Conservation (phyloP, 169 alveolate genomes). For the Neospora caninum region DNA sequence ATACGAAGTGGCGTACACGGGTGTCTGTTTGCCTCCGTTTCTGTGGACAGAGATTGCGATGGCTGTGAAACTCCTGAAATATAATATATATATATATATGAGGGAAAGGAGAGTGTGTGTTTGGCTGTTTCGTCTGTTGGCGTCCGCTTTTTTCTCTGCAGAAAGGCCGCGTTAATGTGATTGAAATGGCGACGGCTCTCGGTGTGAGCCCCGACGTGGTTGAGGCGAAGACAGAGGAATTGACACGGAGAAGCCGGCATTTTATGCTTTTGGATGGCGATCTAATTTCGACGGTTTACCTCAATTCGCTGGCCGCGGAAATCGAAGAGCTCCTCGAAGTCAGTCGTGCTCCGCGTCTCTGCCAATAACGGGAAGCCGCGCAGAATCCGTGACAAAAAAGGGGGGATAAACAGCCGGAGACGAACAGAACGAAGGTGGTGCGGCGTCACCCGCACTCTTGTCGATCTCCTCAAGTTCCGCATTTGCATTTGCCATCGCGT, state of each 20-base stretch:
- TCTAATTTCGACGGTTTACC: not conserved
- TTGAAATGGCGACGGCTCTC: not conserved
- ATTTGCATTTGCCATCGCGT: no score
- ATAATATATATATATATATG: no score
- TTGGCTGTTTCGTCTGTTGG: not conserved
- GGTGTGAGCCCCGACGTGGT: constrained; percentile 30
- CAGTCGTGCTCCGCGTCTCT: not conserved
- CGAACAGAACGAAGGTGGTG: no score
- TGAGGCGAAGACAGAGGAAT: constrained; percentile 13
- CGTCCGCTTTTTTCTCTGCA: not conserved
- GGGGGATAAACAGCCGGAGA: no score
- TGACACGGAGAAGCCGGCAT: not conserved
- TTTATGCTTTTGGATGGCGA: constrained; percentile 44
- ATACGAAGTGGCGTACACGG: not conserved
- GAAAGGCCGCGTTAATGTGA: constrained; percentile 41
- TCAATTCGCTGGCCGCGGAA: constrained; percentile 33
- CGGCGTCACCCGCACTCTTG: no score
- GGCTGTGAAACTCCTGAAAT: no score
- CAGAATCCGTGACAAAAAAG: no score
- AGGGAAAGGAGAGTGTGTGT: not conserved
- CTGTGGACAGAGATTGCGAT: no score
- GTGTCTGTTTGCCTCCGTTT: no score
- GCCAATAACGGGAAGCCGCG: no score
- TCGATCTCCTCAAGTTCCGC: no score
- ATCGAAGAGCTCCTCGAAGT: constrained; percentile 37